Percentiles rank a stretch among this genome's conserved stretches.
Evolutionary conservation across 2,329 filamentous ascomycete genomes (phyloP).

Genomic region (Penicillium freii): DNA sequence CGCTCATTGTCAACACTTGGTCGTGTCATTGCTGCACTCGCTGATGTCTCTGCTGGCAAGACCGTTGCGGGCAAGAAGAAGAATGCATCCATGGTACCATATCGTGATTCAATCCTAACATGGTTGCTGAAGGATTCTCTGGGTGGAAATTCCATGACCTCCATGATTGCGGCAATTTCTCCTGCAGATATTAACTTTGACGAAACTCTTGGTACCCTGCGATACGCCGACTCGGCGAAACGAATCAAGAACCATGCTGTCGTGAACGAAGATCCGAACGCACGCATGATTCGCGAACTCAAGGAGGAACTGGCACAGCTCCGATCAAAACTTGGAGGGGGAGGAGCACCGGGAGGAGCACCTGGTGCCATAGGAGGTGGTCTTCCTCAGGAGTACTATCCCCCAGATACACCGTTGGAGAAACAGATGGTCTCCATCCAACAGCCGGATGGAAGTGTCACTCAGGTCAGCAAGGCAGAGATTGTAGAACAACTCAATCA

Average conservation of each 20-base stretch:
- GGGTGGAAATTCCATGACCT: conserved; percentile 98
- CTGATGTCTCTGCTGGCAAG: conserved; percentile 74
- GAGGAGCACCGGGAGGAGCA: conserved; percentile 43
- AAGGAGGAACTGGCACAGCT: conserved; percentile 90
- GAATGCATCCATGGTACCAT: conserved; percentile 76
- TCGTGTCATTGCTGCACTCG: conserved; percentile 93
- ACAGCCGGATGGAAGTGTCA: conserved; percentile 76
- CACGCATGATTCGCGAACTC: conserved; percentile 95
- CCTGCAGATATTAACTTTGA: conserved; percentile 99
- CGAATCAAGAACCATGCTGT: conserved; percentile 99
- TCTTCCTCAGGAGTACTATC: conserved; percentile 77
- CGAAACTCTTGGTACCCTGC: conserved; percentile 89
- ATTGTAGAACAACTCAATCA: conserved; percentile 95
- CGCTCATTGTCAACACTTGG: conserved; percentile 92
- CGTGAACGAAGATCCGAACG: conserved; percentile 97
- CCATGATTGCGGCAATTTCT: conserved; percentile 98
- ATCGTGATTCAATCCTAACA: conserved; percentile 93
- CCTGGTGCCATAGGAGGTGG: conserved; percentile 48
- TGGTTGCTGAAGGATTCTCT: conserved; percentile 97
- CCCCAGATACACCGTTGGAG: conserved; percentile 86
- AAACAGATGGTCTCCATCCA: conserved; percentile 96
- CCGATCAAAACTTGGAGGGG: conserved; percentile 76
- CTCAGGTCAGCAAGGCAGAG: conserved; percentile 96
- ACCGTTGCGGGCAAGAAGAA: conserved; percentile 71
- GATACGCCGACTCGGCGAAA: conserved; percentile 97